Conservation (phyloP, 2,329 filamentous ascomycete species). For the Colletotrichum somersetense region DNA sequence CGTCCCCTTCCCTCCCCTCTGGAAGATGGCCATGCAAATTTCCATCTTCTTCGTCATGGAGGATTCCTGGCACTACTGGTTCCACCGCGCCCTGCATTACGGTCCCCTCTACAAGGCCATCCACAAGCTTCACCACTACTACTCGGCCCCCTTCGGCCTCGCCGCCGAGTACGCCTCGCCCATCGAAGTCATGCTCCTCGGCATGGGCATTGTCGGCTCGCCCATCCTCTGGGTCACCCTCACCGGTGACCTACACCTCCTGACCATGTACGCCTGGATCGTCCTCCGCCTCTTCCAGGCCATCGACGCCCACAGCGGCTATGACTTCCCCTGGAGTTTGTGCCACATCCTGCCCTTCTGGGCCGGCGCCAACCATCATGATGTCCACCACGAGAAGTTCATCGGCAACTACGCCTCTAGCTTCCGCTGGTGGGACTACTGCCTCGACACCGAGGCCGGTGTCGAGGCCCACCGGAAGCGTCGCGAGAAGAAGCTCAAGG, state of each 20-base stretch:
- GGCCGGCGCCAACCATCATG: constrained; percentile 97
- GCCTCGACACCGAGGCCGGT: constrained; percentile 92
- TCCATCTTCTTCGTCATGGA: constrained; percentile 95
- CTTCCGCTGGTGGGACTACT: constrained; percentile 99
- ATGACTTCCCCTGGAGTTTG: constrained; percentile 98
- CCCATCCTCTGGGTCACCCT: constrained; percentile 87
- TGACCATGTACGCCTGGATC: constrained; percentile 99
- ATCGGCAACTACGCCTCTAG: constrained; percentile 98
- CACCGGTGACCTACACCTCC: constrained; percentile 89
- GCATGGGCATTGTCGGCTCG: constrained; percentile 84
- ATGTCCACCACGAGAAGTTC: constrained; percentile 97
- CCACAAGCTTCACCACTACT: constrained; percentile 99
- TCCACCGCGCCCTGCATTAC: constrained; percentile 92
- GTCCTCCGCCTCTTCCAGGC: constrained; percentile 93
- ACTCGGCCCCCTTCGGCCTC: constrained; percentile 95
- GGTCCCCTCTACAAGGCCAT: constrained; percentile 95
- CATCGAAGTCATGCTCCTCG: constrained; percentile 95
- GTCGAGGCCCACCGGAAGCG: constrained; percentile 87
- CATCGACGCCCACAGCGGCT: constrained; percentile 96
- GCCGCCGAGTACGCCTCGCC: constrained; percentile 98
- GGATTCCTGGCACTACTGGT: constrained; percentile 99
- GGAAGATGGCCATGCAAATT: constrained; percentile 92
- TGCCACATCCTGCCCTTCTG: constrained; percentile 97
- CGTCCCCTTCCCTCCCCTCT: constrained; percentile 88
- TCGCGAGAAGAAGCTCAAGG: constrained; percentile 79